phyloP scores from a whole-genome alignment of 768 basidiomycete genomes.

The Trametes cubensis region DNA sequence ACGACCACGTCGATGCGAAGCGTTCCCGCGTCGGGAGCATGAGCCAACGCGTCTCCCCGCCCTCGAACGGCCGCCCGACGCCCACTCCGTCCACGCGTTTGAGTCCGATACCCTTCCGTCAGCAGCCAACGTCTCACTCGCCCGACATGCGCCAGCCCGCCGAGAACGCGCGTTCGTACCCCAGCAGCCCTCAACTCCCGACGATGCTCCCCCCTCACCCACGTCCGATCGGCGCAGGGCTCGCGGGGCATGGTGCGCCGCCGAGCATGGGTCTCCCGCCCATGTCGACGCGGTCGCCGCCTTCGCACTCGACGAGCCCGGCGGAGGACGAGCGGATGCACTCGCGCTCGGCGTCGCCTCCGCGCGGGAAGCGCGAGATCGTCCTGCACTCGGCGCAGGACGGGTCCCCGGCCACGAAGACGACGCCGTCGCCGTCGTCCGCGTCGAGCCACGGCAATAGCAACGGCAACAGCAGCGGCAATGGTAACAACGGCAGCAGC shows the following conservation, averaged over 20 bases:
- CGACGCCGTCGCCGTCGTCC: slow-evolving; percentile 55
- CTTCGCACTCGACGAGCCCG: slow-evolving; percentile 51
- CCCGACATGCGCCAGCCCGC: slow-evolving; percentile 59
- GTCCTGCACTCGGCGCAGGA: slow-evolving; percentile 48
- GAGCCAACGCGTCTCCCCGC: slow-evolving; percentile 49
- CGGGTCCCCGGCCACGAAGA: slow-evolving; percentile 49
- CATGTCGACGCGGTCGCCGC: slow-evolving; percentile 67
- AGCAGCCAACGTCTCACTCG: slow-evolving; percentile 68
- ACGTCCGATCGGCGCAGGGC: slow-evolving; percentile 63
- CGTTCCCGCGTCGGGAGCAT: slow-evolving; percentile 60
- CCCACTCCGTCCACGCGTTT: slow-evolving; percentile 64
- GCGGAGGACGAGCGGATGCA: slow-evolving; percentile 56
- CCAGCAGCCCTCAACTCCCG: slow-evolving; percentile 56
- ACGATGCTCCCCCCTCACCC: slow-evolving; percentile 74
- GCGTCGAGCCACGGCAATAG: slow-evolving; percentile 44
- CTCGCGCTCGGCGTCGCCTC: slow-evolving; percentile 42
- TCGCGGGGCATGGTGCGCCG: slow-evolving; percentile 27
- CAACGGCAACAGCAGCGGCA: not conserved
- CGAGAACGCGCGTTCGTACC: slow-evolving; percentile 39
- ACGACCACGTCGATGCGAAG: slow-evolving; percentile 61
- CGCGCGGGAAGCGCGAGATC: slow-evolving; percentile 56
- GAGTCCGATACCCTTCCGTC: slow-evolving; percentile 74
- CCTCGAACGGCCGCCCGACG: slow-evolving; percentile 48
- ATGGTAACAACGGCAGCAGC: not conserved
- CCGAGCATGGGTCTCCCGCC: slow-evolving; percentile 63